Evolutionary conservation across 768 basidiomycete genomes (phyloP), one percentile per base, ranked within the genome.

Genomic region (Hortiboletus flavorubellus): DNA sequence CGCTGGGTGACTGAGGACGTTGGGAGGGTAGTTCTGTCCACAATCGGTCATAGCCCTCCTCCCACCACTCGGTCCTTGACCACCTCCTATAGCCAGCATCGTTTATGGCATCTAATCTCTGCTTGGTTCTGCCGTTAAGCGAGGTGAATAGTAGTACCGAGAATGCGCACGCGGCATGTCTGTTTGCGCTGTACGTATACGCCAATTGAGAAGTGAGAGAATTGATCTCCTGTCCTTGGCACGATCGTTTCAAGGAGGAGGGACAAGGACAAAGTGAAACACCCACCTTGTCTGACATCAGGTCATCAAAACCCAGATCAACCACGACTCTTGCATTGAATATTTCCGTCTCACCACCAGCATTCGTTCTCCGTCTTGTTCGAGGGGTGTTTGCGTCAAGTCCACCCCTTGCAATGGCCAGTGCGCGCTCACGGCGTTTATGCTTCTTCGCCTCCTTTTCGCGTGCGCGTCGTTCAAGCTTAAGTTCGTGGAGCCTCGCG

Each of bases 271-370:
- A 49, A 56, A 57, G 44, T 46, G 59, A 62, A 46, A 55, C 46
- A 71, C 86, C 61, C 70, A 95, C 94, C 76, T 94, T 92, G 58
- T 96, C 93, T 54, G 77, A 84, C 96, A 98, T 98, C 73, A 86
- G 76, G 42, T 94, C 83, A 68, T 98, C 95, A 69, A 97, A 98
- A 9, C 86, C 92, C 16, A 98, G 78, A 74, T 99, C 97, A 18
- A 98, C 70, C 34, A 92, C 82, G 4, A 93, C 79, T 55, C 78
- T 80, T 21, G 88, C 91, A 7, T 81, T 78, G 60, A 83, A 86
- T 56, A 55, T 49, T 31, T 66, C 55, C 43, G 63, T 66, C 70
- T 75, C 76, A 76, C 81, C 60, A 66, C 73, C 60, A 63, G 71
- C 59, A 71, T 58, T 52, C 40, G 23, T 57, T 59, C 40, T 66